These are phyloP conservation scores for Pyricularia grisea DNA, from an alignment of 2,329 filamentous ascomycete species.

Conservation along the genomic window DNA sequence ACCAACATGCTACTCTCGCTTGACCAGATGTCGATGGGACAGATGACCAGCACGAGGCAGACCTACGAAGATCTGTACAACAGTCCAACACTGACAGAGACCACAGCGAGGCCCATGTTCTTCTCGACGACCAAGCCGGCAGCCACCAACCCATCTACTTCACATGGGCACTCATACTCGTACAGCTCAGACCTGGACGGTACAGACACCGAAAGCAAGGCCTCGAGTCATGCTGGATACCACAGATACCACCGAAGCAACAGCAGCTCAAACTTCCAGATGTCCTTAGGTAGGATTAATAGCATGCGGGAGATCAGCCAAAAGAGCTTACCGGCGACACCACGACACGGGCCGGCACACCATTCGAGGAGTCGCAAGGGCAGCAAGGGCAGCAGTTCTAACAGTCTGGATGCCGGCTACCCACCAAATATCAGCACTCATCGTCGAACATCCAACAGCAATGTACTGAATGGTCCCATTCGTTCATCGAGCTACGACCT, in stretches of 20 bases:
- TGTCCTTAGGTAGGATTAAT: slow-evolving; percentile 50
- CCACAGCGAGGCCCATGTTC: slow-evolving; percentile 12
- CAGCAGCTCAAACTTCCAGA: slow-evolving; percentile 65
- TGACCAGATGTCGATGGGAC: slow-evolving; percentile 63
- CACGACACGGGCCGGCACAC: slow-evolving; percentile 20
- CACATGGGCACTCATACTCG: slow-evolving; percentile 36
- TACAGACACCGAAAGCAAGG: slow-evolving; percentile 47
- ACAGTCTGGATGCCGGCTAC: slow-evolving; percentile 57
- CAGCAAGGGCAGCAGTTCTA: slow-evolving; percentile 58
- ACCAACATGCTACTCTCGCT: slow-evolving; percentile 93
- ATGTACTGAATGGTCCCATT: neutral
- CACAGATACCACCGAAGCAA: slow-evolving; percentile 64
- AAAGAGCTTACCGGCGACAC: slow-evolving; percentile 28
- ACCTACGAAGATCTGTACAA: slow-evolving; percentile 26
- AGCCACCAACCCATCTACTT: slow-evolving; percentile 1
- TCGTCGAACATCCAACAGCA: slow-evolving; percentile 43
- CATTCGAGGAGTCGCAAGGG: slow-evolving; percentile 51
- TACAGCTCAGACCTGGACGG: slow-evolving; percentile 53
- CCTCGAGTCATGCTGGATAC: slow-evolving; percentile 39
- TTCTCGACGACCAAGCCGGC: slow-evolving; percentile 15
- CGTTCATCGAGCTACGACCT: slow-evolving; percentile 65
- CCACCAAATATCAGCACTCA: slow-evolving; percentile 47
- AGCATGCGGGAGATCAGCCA: slow-evolving; percentile 44
- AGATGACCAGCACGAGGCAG: slow-evolving; percentile 22
- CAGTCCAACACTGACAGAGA: slow-evolving; percentile 7